Evolutionary conservation across 2,329 filamentous ascomycete species (phyloP).

Genomic region (Apiospora koreana): DNA sequence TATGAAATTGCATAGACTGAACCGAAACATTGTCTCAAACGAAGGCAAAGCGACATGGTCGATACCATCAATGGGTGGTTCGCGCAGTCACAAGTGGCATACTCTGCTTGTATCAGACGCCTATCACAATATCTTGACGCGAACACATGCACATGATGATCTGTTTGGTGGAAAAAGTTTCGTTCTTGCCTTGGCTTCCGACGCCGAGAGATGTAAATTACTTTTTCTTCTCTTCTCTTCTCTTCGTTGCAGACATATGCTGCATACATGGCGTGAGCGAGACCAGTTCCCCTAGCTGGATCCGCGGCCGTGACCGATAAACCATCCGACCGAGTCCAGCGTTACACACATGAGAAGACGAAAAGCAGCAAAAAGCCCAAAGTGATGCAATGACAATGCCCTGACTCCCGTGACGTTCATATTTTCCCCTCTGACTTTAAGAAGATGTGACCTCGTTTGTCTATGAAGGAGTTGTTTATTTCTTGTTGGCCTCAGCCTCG

Average conservation of each 20-base stretch:
- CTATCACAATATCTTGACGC: background rate
- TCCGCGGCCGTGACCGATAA: constrained; percentile 3
- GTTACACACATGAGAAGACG: constrained; percentile 13
- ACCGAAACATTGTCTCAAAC: background rate
- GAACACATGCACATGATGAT: background rate
- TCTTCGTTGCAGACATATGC: constrained; percentile 10
- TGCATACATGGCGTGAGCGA: constrained; percentile 8
- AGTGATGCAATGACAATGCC: constrained; percentile 30
- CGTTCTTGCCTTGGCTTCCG: constrained; percentile 8
- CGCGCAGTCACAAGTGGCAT: background rate
- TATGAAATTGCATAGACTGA: background rate
- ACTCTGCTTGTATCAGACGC: background rate
- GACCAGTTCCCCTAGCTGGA: constrained; percentile 11
- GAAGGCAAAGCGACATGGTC: background rate
- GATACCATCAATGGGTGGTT: background rate
- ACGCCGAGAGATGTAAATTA: constrained; percentile 10
- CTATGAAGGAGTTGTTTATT: constrained; percentile 57
- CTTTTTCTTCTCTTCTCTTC: constrained; percentile 6
- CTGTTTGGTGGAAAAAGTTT: background rate
- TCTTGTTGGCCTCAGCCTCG: constrained; percentile 82
- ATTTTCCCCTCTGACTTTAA: constrained; percentile 10
- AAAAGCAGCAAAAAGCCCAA: constrained; percentile 32
- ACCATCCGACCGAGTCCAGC: constrained; percentile 9
- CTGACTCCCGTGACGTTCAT: constrained; percentile 35
- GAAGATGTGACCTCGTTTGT: constrained; percentile 5